Evolutionary conservation across 2,329 filamentous ascomycete genomes (phyloP), one percentile per base, ranked within the genome.

Genomic region (Tolypocladium capitatum): DNA sequence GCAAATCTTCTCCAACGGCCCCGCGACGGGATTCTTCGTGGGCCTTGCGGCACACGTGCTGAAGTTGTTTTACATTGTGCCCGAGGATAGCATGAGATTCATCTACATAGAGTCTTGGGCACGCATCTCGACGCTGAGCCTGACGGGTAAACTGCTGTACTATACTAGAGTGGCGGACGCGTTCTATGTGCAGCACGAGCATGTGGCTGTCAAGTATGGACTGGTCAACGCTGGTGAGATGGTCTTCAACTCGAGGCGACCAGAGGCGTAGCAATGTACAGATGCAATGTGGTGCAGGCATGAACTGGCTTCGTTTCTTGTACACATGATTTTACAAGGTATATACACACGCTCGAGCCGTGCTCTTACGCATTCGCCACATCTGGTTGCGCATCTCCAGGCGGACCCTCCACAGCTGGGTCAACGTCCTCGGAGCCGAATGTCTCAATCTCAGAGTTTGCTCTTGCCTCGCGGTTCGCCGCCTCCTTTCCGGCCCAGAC

Each of bases 31-130:
- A 1, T 87, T 94, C 51, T 82, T 94, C 33, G 72, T 95, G 43
- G 75, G 72, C 2, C 46, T 78, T 2, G 68, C 69, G 0, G 74
- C 71, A 0, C 69, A 74, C 35, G 1, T 68, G 0, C 57, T 80
- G 43, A 77, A 73, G 57, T 51, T 78, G 11, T 55, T 71, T 32
- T 67, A 55, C 46, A 10, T 71, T 6, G 66, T 69, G 27, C 73
- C 73, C 0, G 62, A 69, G 20, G 66, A 72, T 28, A 75, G 75
- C 53, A 82, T 91, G 68, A 78, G 80, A 52, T 82, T 85, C 10
- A 71, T 97, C 14, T 98, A 92, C 62, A 78, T 96, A 28, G 92
- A 98, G 71, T 92, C 86, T 20, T 96, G 90, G 83, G 91, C 92
- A 3, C 76, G 92, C 16, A 86, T 94, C 16, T 82, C 76, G 54